Base-by-base conservation (phyloP, 2,329 filamentous ascomycete species). In the Tolypocladium album region DNA sequence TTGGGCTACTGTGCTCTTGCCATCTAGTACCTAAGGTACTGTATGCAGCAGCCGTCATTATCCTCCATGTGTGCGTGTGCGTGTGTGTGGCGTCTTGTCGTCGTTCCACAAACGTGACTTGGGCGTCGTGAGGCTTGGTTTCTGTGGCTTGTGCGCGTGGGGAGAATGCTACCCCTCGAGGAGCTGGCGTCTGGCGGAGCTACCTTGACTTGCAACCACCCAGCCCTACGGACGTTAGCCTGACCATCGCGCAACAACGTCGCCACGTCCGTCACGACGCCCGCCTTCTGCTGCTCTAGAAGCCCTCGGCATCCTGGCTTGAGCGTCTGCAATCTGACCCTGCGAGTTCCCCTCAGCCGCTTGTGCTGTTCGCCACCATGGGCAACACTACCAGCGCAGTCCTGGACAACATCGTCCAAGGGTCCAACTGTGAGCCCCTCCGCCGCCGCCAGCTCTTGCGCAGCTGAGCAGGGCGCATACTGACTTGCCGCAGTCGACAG, bases 361-460 rank as follows among this genome's bases (percentile, higher is more conserved):
- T 56, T 43, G 56, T 60, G 40, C 52, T 13, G 43, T 53, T 53
- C 59, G 58, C 59, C 67, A 68, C 67, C 66, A 88, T 88, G 86
- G 86, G 86, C 67, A 88, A 88, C 75, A 83, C 84, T 61, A 85
- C 83, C 67, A 88, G 85, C 72, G 78, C 82, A 67, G 88, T 97
- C 73, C 82, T 97, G 75, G 93, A 97, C 77, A 94, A 89, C 77
- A 97, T 99, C 70, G 92, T 97, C 74, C 90, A 95, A 71, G 91
- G 89, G 69, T 94, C 92, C 68, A 99, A 99, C 81, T 99, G 93
- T 97, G 79, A 70, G 74, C 62, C 56, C 53, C 27, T 39, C 52
- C 55, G 39, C n/a, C 55, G 39, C 20, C 40, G 27, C 24, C 27
- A n/a, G 17, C 39, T 27, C 59, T 55, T 47, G 62, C 60, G 53